phyloP scores from a whole-genome alignment of 306 rosid species.

The Quillaja saponaria region DNA sequence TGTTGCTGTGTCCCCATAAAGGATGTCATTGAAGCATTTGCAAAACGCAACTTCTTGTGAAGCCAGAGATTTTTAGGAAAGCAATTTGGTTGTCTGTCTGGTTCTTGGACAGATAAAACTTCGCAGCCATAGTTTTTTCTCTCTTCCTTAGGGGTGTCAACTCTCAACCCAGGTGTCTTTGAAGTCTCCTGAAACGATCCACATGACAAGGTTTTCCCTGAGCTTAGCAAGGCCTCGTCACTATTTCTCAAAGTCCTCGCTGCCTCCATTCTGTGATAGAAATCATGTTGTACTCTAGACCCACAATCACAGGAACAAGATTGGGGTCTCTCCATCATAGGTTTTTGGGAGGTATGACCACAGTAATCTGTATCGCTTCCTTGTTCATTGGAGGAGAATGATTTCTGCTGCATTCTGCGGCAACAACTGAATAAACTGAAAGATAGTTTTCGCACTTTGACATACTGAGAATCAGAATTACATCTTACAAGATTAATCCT shows the following conservation, averaged over 20 bases:
- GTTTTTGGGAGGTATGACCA: conserved; percentile 40
- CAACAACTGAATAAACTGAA: conserved; percentile 68
- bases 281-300: conserved; percentile 41
- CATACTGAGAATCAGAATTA: conserved; percentile 43
- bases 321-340: conserved; percentile 41
- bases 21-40: conserved; percentile 40
- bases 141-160: conserved; percentile 44
- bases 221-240: conserved; percentile 64
- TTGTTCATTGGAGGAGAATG: conserved; percentile 42
- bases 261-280: conserved; percentile 36
- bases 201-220: conserved; percentile 41
- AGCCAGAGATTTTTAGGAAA: conserved; percentile 53
- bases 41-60: conserved; percentile 44
- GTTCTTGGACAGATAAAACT: conserved; percentile 37
- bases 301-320: conserved; percentile 45
- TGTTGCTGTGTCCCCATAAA: conserved; percentile 33
- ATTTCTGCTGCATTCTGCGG: conserved; percentile 43
- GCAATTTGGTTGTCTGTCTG: conserved; percentile 52
- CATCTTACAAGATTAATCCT: conserved; percentile 57
- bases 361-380: conserved; percentile 52
- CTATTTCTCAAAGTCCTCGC: conserved; percentile 53
- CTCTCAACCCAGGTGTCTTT: conserved; percentile 30
- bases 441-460: conserved; percentile 49
- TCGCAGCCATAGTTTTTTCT: conserved; percentile 34
- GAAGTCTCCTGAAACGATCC: conserved; percentile 41